Evolutionary conservation across 2,329 filamentous ascomycete genomes (phyloP).

Genomic region (Hymenotorrendiella dingleyae): DNA sequence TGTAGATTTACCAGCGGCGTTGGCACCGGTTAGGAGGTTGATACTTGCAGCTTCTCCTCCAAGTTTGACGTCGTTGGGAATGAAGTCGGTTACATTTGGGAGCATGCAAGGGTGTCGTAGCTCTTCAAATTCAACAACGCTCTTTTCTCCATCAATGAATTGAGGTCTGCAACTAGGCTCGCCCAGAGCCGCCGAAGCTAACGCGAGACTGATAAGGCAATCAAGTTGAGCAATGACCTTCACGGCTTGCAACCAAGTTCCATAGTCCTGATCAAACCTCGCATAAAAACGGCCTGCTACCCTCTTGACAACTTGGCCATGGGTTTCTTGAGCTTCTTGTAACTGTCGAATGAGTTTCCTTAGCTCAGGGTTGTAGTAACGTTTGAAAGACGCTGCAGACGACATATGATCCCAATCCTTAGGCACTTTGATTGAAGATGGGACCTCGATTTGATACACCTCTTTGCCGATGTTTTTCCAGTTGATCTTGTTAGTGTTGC

Average conservation of each 20-base stretch:
- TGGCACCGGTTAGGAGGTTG: constrained; percentile 87
- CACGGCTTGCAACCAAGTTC: constrained; percentile 81
- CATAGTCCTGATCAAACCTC: constrained; percentile 83
- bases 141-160: constrained; percentile 82
- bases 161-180: constrained; percentile 80
- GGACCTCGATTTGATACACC: constrained; percentile 91
- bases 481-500: constrained; percentile 54
- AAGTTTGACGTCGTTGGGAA: constrained; percentile 87
- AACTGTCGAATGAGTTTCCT: constrained; percentile 76
- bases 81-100: constrained; percentile 85
- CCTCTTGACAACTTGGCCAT: constrained; percentile 84
- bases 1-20: constrained; percentile 95
- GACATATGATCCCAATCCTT: constrained; percentile 95
- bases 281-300: constrained; percentile 77
- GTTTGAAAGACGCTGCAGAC: constrained; percentile 80
- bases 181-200: constrained; percentile 76
- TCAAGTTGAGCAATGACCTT: constrained; percentile 88
- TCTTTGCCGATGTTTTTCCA: constrained; percentile 91
- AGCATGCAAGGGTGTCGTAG: constrained; percentile 94
- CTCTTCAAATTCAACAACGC: constrained; percentile 85
- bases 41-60: constrained; percentile 80
- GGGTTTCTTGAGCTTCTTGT: constrained; percentile 90
- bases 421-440: constrained; percentile 76
- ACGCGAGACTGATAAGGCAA: constrained; percentile 88
- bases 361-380: constrained; percentile 87